Percentiles rank a stretch among this genome's conserved stretches.
Evolutionary conservation across 768 basidiomycete genomes (phyloP).

Genomic region (Lyophyllum shimeji): DNA sequence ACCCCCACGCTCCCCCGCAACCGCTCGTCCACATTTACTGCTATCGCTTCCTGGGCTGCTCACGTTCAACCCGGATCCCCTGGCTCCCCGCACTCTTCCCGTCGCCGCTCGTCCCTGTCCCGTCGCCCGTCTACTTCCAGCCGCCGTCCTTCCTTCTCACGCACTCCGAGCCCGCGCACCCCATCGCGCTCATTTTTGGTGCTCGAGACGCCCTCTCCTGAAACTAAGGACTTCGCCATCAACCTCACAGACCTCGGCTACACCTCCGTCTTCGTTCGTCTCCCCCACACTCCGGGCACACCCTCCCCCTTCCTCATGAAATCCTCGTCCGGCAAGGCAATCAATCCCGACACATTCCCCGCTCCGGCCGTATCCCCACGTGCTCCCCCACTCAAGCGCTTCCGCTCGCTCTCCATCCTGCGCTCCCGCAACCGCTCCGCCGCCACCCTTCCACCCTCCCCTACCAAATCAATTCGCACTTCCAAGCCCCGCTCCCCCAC

Average conservation of each 20-base stretch:
- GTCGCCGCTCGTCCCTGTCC: slow-evolving; percentile 30
- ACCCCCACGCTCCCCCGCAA: slow-evolving; percentile 14
- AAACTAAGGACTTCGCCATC: slow-evolving; percentile 43
- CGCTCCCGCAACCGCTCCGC: slow-evolving; percentile 33
- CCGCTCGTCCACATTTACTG: slow-evolving; percentile 44
- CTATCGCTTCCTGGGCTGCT: slow-evolving; percentile 62
- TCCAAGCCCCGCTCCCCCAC: slow-evolving; percentile 19
- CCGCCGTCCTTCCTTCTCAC: slow-evolving; percentile 34
- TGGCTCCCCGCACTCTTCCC: slow-evolving; percentile 37
- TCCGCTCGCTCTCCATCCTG: slow-evolving; percentile 54
- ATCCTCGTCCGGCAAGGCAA: slow-evolving; percentile 20
- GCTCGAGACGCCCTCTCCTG: slow-evolving; percentile 46
- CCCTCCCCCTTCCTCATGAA: slow-evolving; percentile 33
- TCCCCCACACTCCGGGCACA: slow-evolving; percentile 51
- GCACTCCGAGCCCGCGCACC: slow-evolving; percentile 28
- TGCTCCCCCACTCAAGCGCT: slow-evolving; percentile 33
- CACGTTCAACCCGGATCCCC: slow-evolving; percentile 73
- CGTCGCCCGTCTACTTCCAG: slow-evolving; percentile 23
- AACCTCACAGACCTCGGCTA: slow-evolving; percentile 66
- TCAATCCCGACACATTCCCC: slow-evolving; percentile 17
- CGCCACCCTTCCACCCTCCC: slow-evolving; percentile 19
- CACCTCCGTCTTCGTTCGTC: slow-evolving; percentile 61
- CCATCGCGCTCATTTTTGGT: slow-evolving; percentile 50
- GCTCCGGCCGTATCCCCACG: slow-evolving; percentile 20
- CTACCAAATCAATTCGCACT: slow-evolving; percentile 23